Conservation (phyloP, 148 eudicot species). For the Suaeda aralocaspica region DNA sequence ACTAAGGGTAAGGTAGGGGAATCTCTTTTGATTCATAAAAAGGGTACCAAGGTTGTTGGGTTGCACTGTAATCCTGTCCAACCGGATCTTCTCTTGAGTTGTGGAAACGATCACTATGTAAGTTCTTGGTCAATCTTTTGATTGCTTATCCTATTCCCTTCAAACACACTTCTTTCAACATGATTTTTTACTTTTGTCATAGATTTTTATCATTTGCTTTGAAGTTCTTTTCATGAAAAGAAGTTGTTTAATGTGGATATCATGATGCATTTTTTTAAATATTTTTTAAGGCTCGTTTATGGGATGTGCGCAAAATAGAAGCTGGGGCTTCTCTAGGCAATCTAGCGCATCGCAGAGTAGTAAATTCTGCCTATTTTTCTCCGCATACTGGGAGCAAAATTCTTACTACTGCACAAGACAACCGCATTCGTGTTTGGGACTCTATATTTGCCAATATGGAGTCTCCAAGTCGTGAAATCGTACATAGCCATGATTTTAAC, state of each 20-base stretch:
- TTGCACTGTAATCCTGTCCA: conserved; percentile 93
- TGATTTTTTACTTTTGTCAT: too few species aligned
- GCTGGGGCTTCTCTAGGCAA: conserved; percentile 57
- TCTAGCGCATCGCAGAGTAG: conserved; percentile 85
- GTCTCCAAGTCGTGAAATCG: conserved; percentile 92
- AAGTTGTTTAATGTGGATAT: background rate
- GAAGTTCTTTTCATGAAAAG: background rate
- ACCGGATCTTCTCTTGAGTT: conserved; percentile 90
- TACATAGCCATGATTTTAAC: conserved; percentile 97
- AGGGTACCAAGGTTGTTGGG: conserved; percentile 86
- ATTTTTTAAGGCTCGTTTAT: conserved; percentile 69
- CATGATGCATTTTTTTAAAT: background rate
- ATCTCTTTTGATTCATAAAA: conserved; percentile 73
- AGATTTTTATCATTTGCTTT: background rate
- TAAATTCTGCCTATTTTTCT: conserved; percentile 93
- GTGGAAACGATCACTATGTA: conserved; percentile 98
- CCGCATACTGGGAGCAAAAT: conserved; percentile 89
- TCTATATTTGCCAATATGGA: conserved; percentile 72
- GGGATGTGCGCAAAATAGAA: conserved; percentile 84
- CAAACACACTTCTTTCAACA: too few species aligned
- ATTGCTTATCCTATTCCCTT: conserved; percentile 6
- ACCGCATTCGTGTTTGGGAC: conserved; percentile 92
- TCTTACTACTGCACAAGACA: conserved; percentile 86
- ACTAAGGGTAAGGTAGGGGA: conserved; percentile 53
- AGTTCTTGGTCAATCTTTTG: conserved; percentile 25